Base-by-base conservation (phyloP, 148 eudicot genomes). In the Mesembryanthemum crystallinum region DNA sequence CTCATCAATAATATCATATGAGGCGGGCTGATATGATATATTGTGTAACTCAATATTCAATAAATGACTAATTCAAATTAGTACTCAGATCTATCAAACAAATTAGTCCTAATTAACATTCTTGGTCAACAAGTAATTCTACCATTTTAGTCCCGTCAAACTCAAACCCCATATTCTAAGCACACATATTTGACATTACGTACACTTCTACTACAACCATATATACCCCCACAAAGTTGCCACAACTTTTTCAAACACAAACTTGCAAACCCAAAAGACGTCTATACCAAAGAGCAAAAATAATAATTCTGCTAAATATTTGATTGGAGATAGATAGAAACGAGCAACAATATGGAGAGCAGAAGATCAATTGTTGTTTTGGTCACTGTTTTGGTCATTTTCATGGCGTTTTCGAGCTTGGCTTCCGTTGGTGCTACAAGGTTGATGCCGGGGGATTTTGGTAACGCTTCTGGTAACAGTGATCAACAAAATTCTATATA, bases 381-480 rank as follows among this genome's bases (percentile, higher is more conserved):
- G 43, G 32, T 49, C 3, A 15, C 60, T 64, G 29, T 47, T 14
- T 43, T 43, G 49, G 10, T 58, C 33, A 7, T 74, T 11, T 29
- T 64, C 5, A 21, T 74, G 5, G 59, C 43, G 4, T 30, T 74
- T 45, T 74, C 69, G 3, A 21, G 58, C 23, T 3, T 64, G 6
- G 61, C 29, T 32, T 21, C 67, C 0, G 28, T 45, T 10, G 43
- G 47, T 63, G 60, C 69, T 12, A 45, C 60, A 12, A 74, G 77
- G 45, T 29, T 74, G 43, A 11, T 74, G 4, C 69, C 29, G 20
- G n/a, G 32, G 21, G 69, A 74, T 49, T 62, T 74, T 7, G 7
- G n/a, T 57, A 23, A 58, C 21, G 64, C 21, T 15, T 20, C 21
- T 24, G 5, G 5, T 11, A 13, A 5, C 32, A 24, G 33, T 58